Conservation (phyloP, 2,329 filamentous ascomycete species). For the Trichoderma sp. region DNA sequence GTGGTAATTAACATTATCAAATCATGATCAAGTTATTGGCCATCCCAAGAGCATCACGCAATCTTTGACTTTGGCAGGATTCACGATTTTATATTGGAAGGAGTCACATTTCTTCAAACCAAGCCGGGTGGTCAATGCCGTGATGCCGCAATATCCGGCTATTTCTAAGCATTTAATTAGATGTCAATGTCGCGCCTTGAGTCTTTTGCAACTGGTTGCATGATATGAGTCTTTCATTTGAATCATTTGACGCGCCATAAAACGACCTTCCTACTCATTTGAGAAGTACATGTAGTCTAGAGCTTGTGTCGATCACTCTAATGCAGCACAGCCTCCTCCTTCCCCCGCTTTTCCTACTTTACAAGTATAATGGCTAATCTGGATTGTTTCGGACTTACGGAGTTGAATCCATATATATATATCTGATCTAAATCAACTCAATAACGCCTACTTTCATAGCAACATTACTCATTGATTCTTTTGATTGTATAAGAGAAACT, state of each 20-base stretch:
- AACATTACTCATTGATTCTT: background rate
- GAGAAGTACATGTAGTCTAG: background rate
- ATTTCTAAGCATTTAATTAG: background rate
- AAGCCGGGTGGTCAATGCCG: background rate
- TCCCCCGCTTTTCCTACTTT: background rate
- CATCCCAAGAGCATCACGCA: background rate
- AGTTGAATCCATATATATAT: background rate
- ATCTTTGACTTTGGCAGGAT: background rate
- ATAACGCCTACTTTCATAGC: background rate
- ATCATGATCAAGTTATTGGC: background rate
- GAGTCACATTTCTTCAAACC: background rate
- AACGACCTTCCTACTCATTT: background rate
- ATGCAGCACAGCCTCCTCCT: constrained; percentile 6
- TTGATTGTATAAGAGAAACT: background rate
- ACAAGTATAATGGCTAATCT: background rate
- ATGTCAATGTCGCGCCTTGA: background rate
- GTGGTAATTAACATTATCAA: background rate
- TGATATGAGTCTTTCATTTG: background rate
- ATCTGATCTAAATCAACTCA: background rate
- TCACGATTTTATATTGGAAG: background rate
- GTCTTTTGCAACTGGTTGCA: background rate
- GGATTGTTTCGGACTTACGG: background rate
- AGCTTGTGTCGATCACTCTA: constrained; percentile 1
- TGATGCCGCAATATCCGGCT: background rate
- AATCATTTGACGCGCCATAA: background rate